Evolutionary conservation across 2,329 filamentous ascomycete genomes (phyloP).

Genomic region (Scopulariopsis brevicaulis): DNA sequence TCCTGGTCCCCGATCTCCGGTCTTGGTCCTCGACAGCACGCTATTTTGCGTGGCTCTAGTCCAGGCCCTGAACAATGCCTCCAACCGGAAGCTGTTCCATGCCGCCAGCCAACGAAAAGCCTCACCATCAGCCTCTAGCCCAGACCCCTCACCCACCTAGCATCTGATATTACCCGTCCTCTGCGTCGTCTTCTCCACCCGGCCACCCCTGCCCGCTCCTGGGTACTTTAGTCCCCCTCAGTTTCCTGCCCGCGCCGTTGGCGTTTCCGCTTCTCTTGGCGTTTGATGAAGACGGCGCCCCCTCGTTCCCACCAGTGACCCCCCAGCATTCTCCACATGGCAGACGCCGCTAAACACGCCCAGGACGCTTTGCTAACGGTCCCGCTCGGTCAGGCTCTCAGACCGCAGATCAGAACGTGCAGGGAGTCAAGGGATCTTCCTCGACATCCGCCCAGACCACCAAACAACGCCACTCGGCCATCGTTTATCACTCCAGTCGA

Average conservation of each 20-base stretch:
- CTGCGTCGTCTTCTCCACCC: not conserved
- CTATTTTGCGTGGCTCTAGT: not conserved
- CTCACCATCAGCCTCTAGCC: not conserved
- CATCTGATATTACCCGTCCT: not conserved
- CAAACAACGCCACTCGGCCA: not conserved
- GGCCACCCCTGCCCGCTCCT: not conserved
- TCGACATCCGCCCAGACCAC: not conserved
- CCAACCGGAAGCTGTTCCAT: not conserved
- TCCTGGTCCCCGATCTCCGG: not conserved
- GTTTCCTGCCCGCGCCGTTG: not conserved
- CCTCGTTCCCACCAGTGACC: not conserved
- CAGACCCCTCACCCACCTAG: not conserved
- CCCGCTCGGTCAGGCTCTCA: not conserved
- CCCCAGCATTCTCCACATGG: not conserved
- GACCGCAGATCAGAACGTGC: not conserved
- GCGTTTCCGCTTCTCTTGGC: not conserved
- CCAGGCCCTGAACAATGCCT: not conserved
- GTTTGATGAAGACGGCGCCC: not conserved
- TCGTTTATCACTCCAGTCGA: not conserved
- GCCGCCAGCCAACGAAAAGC: not conserved
- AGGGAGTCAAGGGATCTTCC: not conserved
- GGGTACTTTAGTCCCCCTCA: not conserved
- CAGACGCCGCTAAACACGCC: not conserved
- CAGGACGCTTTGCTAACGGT: not conserved
- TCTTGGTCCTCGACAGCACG: not conserved